These are phyloP conservation scores for Arabidopsis thaliana DNA, from an alignment of 345 rosid species.

Conservation along the genomic window TAIR10.1 NC_003076.8:4249501-4250000, in stretches of 20 bases:
- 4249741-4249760: conserved; percentile 24
- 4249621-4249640: conserved; percentile 30
- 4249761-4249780: conserved; percentile 67
- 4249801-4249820: conserved; percentile 84
- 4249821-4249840: conserved; percentile 87
- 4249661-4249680: conserved; percentile 38
- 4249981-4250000: conserved; percentile 24
- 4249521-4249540: conserved; percentile 47
- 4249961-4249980: background rate
- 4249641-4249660: conserved; percentile 30
- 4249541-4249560: conserved; percentile 32
- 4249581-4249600: conserved; percentile 41
- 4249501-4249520: conserved; percentile 42
- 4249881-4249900: conserved; percentile 97
- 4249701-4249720: conserved; percentile 34
- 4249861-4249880: conserved; percentile 90
- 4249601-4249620: conserved; percentile 36
- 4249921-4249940: conserved; percentile 8
- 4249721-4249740: conserved; percentile 42
- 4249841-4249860: conserved; percentile 73
- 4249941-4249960: background rate
- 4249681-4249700: conserved; percentile 26
- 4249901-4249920: conserved; percentile 90
- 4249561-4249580: conserved; percentile 28
- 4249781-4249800: conserved; percentile 98